Evolutionary conservation across 2,329 filamentous ascomycete species (phyloP).

Genomic region (Metarhizium brunneum): DNA sequence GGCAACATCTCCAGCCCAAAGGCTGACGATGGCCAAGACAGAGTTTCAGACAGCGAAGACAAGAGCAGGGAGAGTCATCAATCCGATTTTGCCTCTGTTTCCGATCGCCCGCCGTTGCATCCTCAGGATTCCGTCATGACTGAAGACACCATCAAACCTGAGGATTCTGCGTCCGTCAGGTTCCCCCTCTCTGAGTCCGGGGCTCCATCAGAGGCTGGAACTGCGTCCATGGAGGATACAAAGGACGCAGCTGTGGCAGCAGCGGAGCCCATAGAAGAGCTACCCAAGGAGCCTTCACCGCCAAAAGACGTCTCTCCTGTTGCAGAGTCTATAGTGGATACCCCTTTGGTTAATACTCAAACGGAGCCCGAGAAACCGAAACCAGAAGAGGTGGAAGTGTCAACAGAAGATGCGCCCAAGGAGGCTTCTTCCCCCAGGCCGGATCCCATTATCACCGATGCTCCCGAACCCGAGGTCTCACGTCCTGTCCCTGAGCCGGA

Average conservation of each 20-base stretch:
- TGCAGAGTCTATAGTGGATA: neutral
- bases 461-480: neutral
- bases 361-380: neutral
- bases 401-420: neutral
- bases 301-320: slow-evolving; percentile 13
- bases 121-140: slow-evolving; percentile 25
- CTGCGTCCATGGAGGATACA: slow-evolving; percentile 13
- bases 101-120: slow-evolving; percentile 14
- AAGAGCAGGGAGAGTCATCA: slow-evolving; percentile 17
- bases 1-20: slow-evolving; percentile 29
- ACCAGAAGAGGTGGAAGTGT: neutral
- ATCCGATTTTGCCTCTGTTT: slow-evolving; percentile 10
- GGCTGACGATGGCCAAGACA: slow-evolving; percentile 16
- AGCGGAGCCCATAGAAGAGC: slow-evolving; percentile 2
- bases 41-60: slow-evolving; percentile 15
- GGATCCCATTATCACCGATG: neutral
- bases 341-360: neutral
- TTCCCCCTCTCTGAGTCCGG: slow-evolving; percentile 19
- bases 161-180: slow-evolving; percentile 26
- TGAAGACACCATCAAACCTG: slow-evolving; percentile 28
- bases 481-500: neutral
- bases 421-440: neutral
- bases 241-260: slow-evolving; percentile 9
- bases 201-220: slow-evolving; percentile 18
- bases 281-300: slow-evolving; percentile 1